Evolutionary conservation across 202 grass and related monocot species (phyloP).

Genomic region (Musa balbisiana): DNA sequence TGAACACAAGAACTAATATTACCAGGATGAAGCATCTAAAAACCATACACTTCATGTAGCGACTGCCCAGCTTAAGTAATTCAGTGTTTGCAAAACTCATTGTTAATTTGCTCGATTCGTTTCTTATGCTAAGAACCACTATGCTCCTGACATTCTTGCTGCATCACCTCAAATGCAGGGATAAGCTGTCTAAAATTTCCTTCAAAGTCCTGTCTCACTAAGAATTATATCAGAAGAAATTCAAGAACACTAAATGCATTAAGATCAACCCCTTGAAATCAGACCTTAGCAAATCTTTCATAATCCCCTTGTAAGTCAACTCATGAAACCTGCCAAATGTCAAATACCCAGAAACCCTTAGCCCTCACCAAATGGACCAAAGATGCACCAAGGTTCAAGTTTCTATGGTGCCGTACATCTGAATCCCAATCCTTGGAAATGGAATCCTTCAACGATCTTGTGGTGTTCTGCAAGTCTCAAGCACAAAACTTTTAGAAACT

Average conservation of each 20-base stretch:
- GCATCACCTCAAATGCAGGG: background rate
- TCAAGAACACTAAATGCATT: background rate
- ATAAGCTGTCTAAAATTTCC: no score
- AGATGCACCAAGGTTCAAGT: background rate
- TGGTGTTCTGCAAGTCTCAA: background rate
- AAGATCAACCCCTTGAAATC: background rate
- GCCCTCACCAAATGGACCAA: background rate
- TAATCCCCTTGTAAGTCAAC: background rate
- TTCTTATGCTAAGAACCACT: background rate
- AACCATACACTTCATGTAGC: constrained; percentile 24
- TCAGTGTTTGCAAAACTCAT: constrained; percentile 27
- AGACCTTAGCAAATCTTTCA: background rate
- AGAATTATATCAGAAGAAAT: background rate
- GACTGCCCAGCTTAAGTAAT: constrained; percentile 8
- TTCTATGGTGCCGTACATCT: no score
- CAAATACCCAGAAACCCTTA: background rate
- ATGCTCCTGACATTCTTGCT: background rate
- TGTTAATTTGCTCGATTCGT: background rate
- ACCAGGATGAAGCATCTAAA: constrained; percentile 35
- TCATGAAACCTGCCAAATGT: background rate
- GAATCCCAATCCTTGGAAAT: no score
- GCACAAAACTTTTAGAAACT: background rate
- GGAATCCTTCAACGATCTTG: background rate
- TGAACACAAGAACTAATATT: constrained; percentile 40
- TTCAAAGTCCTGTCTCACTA: background rate